Evolutionary conservation across 495 filamentous ascomycete genomes (phyloP), one percentile per base, ranked within the genome.

Genomic region (Clavariopsis aquatica): DNA sequence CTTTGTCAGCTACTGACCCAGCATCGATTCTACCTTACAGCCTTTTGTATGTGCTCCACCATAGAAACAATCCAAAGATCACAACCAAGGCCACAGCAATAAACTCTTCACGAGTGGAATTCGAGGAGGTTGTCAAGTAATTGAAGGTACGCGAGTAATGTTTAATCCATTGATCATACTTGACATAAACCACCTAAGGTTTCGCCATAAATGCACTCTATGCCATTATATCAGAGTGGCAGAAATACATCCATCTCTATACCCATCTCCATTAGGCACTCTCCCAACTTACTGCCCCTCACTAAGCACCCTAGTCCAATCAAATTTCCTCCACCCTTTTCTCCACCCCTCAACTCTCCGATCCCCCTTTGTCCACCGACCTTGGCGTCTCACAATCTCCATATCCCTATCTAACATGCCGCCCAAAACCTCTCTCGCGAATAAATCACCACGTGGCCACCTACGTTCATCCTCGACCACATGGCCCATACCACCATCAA

Each of bases 401-500:
- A 89, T 86, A 65, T 84, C 90, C 57, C 81, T 78, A 76, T 96
- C 93, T 55, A 98, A 74, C 91, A 98, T 98, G 7, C 94, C 94
- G 0, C 93, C 94, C 56, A 98, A 79, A 23, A 95, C 82, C 79
- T 97, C 95, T 47, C 94, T 78, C 0, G 93, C 94, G 77, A 98
- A 98, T 51, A 96, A 76, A 78, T 98, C 94, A 1, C 93, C 93
- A 66, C 82, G 88, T 1, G 95, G 95, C 94, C 95, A 98, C 57
- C 87, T 80, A 60, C 86, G 84, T 45, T 84, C 79, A 71, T 98
- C 91, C 76, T 98, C 94, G 10, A 98, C 89, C 28, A 98, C 82
- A 72, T 98, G 94, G 0, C 92, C 94, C 57, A 98, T 72, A 1
- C 94, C 94, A 4, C 95, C 95, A 72, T 98, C 91, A 7, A 98